These are phyloP conservation scores for Ambrosia hybrid DNA, from an alignment of 140 eudicot species.

Conservation along the genomic window DNA sequence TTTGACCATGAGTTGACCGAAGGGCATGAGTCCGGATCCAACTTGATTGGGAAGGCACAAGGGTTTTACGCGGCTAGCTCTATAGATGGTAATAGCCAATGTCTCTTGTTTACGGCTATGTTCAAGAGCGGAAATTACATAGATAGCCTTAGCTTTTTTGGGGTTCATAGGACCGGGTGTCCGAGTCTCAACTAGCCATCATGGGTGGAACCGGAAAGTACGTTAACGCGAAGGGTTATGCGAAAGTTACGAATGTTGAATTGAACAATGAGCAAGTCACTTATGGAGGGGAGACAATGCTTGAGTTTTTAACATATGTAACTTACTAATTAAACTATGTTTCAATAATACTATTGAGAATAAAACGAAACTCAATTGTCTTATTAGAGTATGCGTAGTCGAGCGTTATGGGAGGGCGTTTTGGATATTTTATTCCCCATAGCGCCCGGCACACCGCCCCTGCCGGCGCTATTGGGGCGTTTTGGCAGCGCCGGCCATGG, in stretches of 20 bases:
- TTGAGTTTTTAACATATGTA: slow-evolving; percentile 43
- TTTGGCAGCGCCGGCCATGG: too few relatives aligned
- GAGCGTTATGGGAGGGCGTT: too few relatives aligned
- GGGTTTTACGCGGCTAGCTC: slow-evolving; percentile 68
- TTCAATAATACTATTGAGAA: not conserved
- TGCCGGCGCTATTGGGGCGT: too few relatives aligned
- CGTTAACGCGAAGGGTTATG: slow-evolving; percentile 64
- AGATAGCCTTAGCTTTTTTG: slow-evolving; percentile 64
- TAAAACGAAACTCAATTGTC: not conserved
- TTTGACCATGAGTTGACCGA: slow-evolving; percentile 72
- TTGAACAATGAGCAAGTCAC: slow-evolving; percentile 35
- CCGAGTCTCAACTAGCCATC: slow-evolving; percentile 61
- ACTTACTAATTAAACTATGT: slow-evolving; percentile 9
- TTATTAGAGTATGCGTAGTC: too few relatives aligned
- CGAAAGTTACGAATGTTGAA: slow-evolving; percentile 42
- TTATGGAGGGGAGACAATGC: slow-evolving; percentile 57
- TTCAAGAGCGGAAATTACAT: slow-evolving; percentile 49
- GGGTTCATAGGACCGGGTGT: slow-evolving; percentile 62
- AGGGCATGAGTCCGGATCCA: slow-evolving; percentile 59
- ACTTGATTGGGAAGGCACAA: slow-evolving; percentile 65
- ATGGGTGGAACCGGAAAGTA: slow-evolving; percentile 83
- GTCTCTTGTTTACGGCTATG: slow-evolving; percentile 64
- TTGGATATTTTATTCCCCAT: too few relatives aligned
- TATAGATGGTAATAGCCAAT: slow-evolving; percentile 61
- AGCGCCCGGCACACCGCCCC: too few relatives aligned